Conservation (phyloP, 1,139 yeast genomes). For the Geotrichum fermentans region DNA sequence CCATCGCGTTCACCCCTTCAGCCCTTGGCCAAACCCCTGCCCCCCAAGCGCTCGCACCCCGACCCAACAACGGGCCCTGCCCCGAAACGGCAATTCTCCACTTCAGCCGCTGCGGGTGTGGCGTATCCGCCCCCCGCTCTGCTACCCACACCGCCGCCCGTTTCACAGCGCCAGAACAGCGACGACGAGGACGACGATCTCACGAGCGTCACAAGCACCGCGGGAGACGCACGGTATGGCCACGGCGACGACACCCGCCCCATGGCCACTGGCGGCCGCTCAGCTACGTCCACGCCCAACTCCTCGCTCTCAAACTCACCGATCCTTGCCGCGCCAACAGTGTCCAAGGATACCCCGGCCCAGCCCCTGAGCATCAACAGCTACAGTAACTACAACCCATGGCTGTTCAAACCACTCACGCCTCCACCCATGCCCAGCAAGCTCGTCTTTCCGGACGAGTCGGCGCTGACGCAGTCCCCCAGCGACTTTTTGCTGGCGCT, state of each 20-base stretch:
- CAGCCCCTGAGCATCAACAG: not conserved
- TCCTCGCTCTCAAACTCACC: slow-evolving; percentile 14
- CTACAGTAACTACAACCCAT: too few species aligned
- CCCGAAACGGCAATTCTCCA: not conserved
- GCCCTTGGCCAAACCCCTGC: not conserved
- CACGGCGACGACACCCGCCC: not conserved
- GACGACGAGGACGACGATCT: too few species aligned
- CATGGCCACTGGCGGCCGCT: not conserved
- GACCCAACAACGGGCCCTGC: not conserved
- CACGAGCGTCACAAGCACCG: too few species aligned
- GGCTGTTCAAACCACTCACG: too few species aligned
- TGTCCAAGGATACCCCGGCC: too few species aligned
- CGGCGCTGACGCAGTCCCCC: slow-evolving; percentile 36
- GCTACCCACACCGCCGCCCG: not conserved
- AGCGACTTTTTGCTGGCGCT: slow-evolving; percentile 38
- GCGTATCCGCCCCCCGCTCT: slow-evolving; percentile 3
- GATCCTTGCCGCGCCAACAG: slow-evolving; percentile 16
- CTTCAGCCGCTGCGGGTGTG: slow-evolving; percentile 4
- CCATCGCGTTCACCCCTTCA: not conserved
- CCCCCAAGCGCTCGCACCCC: not conserved
- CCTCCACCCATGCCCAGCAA: slow-evolving; percentile 32
- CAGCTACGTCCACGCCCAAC: slow-evolving; percentile 1
- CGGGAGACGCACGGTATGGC: too few species aligned
- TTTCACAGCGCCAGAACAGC: not conserved
- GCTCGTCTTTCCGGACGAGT: slow-evolving; percentile 30